A percentile compares a stretch with the other conserved stretches of the same genome.
Conservation (phyloP, 306 rosid genomes). For the Nissolia schottii region DNA sequence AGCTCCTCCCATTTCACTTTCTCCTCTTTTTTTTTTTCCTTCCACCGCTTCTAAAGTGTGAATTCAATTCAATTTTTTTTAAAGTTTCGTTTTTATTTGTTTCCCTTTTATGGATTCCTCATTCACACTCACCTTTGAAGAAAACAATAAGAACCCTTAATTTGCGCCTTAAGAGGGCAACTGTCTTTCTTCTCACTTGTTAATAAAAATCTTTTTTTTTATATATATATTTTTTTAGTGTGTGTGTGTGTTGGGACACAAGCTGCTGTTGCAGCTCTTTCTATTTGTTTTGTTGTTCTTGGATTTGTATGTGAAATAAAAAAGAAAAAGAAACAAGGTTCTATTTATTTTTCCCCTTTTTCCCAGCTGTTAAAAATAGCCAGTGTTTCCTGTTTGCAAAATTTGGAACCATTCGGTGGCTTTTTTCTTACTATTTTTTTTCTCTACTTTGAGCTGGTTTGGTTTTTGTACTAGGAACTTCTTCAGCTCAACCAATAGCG, state of each 20-base stretch:
- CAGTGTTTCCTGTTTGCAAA: neutral
- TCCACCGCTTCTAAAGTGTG: neutral
- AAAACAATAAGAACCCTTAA: neutral
- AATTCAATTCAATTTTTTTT: neutral
- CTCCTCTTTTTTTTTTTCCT: neutral
- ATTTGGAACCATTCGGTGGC: constrained; percentile 15
- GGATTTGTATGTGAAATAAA: neutral
- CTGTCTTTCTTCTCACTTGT: neutral
- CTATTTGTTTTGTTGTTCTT: neutral
- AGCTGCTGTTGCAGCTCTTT: neutral
- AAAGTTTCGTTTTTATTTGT: neutral
- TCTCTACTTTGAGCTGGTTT: neutral
- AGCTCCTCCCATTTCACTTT: constrained; percentile 22
- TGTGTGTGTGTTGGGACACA: neutral
- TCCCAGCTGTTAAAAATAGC: neutral
- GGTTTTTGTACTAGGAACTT: no score
- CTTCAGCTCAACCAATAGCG: constrained; percentile 9
- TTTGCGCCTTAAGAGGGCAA: neutral
- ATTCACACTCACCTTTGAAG: neutral
- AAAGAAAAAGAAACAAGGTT: neutral
- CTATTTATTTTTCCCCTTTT: neutral
- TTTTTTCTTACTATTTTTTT: neutral
- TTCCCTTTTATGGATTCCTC: neutral
- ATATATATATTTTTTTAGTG: neutral
- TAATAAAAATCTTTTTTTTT: neutral